A percentile compares a stretch with the other conserved stretches of the same genome.
Conservation (phyloP, 306 rosid species). For the Fragaria vesca region DNA sequence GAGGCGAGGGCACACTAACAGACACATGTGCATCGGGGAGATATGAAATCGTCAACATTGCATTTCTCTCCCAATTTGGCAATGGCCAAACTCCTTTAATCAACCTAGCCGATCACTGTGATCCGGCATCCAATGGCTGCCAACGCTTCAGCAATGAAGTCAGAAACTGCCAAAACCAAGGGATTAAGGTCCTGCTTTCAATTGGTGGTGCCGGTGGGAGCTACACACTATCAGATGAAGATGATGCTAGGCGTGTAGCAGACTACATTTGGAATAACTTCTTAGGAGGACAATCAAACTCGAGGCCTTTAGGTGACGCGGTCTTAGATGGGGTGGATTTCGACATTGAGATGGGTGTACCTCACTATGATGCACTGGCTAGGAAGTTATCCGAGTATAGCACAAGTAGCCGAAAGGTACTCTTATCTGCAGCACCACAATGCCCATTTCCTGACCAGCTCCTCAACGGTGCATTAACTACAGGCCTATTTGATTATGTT, state of each 20-base stretch:
- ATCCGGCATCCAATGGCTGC: conserved; percentile 28
- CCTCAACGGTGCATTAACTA: background rate
- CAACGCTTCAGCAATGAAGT: conserved; percentile 25
- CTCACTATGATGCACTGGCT: background rate
- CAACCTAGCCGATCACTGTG: conserved; percentile 22
- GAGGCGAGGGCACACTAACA: background rate
- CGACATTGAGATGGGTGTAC: background rate
- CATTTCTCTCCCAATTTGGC: conserved; percentile 13
- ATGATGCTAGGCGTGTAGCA: conserved; percentile 29
- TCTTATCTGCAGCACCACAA: conserved; percentile 14
- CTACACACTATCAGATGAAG: conserved; percentile 30
- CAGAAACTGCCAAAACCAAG: conserved; percentile 42
- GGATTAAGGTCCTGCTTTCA: conserved; percentile 43
- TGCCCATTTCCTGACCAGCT: conserved; percentile 10
- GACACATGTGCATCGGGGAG: conserved; percentile 22
- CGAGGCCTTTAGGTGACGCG: conserved; percentile 46
- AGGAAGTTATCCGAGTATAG: background rate
- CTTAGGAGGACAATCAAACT: conserved; percentile 34
- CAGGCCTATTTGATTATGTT: conserved; percentile 11
- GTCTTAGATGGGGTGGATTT: conserved; percentile 41
- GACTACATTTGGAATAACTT: background rate
- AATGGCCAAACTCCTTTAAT: conserved; percentile 13
- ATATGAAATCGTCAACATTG: conserved; percentile 25
- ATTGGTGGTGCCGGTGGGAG: conserved; percentile 43
- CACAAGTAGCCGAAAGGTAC: background rate